Evolutionary conservation across 257 asterid species (phyloP).

Genomic region (Fraxinus anomala): DNA sequence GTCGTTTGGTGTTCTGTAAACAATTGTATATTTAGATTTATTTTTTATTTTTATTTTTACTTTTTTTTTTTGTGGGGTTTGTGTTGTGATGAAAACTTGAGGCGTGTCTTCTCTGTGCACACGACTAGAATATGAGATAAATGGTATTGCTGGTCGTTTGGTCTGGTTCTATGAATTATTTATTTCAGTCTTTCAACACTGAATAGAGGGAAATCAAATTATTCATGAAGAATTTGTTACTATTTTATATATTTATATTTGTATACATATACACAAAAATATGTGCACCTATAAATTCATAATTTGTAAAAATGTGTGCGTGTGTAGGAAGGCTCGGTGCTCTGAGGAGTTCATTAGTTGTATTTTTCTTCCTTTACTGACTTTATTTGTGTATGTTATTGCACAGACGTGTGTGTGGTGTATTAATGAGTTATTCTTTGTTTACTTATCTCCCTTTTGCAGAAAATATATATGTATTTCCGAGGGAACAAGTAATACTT

Average conservation of each 20-base stretch:
- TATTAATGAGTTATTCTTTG: background rate
- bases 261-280: no score
- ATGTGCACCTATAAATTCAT: background rate
- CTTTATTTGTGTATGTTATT: background rate
- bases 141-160: background rate
- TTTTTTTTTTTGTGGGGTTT: background rate
- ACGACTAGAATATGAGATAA: background rate
- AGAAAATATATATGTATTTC: slow-evolving; percentile 84
- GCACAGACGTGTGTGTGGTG: background rate
- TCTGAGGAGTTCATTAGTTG: background rate
- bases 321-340: background rate
- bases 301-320: background rate
- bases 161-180: background rate
- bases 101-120: background rate
- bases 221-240: background rate
- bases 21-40: background rate
- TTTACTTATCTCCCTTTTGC: slow-evolving; percentile 30
- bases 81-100: slow-evolving; percentile 5
- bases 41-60: background rate
- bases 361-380: background rate
- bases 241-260: background rate
- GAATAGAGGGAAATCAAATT: background rate
- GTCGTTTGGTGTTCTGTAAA: background rate
- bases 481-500: slow-evolving; percentile 69
- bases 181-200: background rate